A percentile compares a stretch with the other conserved stretches of the same genome.
Evolutionary conservation across 2,329 filamentous ascomycete genomes (phyloP).

Genomic region (Sporothrix globosa): DNA sequence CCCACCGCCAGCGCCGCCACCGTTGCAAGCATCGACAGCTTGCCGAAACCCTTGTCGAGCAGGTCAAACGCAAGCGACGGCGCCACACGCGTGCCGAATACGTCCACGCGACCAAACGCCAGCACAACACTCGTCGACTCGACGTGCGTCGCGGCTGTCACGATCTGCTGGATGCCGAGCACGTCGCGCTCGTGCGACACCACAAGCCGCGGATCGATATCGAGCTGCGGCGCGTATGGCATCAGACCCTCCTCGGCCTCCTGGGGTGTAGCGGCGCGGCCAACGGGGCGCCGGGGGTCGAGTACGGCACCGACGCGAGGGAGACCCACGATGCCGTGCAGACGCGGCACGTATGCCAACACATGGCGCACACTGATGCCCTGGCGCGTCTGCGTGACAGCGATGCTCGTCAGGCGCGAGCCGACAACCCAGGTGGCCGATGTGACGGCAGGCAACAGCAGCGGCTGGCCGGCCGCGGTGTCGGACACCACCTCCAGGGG

Average conservation of each 20-base stretch:
- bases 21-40: conserved; percentile 79
- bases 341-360: conserved; percentile 73
- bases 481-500: conserved; percentile 61
- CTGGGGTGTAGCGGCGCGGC: conserved; percentile 75
- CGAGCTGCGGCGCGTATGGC: conserved; percentile 74
- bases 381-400: conserved; percentile 86
- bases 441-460: conserved; percentile 70
- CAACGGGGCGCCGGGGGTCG: conserved; percentile 84
- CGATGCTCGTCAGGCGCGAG: conserved; percentile 75
- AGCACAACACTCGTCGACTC: conserved; percentile 93
- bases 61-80: conserved; percentile 92
- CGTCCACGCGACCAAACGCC: conserved; percentile 76
- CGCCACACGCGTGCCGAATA: conserved; percentile 84
- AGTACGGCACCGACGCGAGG: conserved; percentile 67
- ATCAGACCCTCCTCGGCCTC: conserved; percentile 84
- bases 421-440: conserved; percentile 81
- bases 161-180: conserved; percentile 68
- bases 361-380: conserved; percentile 85
- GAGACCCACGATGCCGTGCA: conserved; percentile 76
- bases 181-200: conserved; percentile 55
- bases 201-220: conserved; percentile 80
- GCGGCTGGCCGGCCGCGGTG: conserved; percentile 33
- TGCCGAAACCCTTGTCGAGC: conserved; percentile 90
- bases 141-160: conserved; percentile 75
- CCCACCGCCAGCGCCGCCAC: conserved; percentile 78